A percentile compares a stretch with the other conserved stretches of the same genome.
Conservation (phyloP, 2,329 filamentous ascomycete species). For the Cladosporium sp. region DNA sequence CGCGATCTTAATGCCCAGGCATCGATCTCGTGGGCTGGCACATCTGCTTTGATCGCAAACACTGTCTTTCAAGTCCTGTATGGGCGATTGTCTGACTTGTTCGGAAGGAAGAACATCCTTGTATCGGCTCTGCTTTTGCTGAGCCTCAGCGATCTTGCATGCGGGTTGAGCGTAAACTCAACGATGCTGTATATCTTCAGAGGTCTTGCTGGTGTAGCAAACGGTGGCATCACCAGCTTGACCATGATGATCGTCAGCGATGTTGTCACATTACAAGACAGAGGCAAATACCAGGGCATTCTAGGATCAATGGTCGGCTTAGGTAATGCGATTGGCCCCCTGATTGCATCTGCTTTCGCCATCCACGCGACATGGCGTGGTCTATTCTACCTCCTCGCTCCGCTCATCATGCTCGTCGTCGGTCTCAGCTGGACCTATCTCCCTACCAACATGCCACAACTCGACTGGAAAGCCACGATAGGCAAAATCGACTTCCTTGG, state of each 20-base stretch:
- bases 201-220: slow-evolving; percentile 61
- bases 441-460: slow-evolving; percentile 52
- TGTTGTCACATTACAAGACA: slow-evolving; percentile 58
- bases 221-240: slow-evolving; percentile 60
- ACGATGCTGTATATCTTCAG: slow-evolving; percentile 63
- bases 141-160: slow-evolving; percentile 59
- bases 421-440: slow-evolving; percentile 52
- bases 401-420: slow-evolving; percentile 44
- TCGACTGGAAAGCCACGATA: slow-evolving; percentile 49
- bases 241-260: slow-evolving; percentile 64
- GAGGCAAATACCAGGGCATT: slow-evolving; percentile 55
- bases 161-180: slow-evolving; percentile 57
- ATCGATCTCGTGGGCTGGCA: slow-evolving; percentile 60
- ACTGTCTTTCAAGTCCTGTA: slow-evolving; percentile 67
- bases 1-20: slow-evolving; percentile 42
- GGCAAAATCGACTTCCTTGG: slow-evolving; percentile 62
- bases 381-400: slow-evolving; percentile 54
- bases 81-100: slow-evolving; percentile 45
- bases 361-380: slow-evolving; percentile 43
- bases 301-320: slow-evolving; percentile 47
- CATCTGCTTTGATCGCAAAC: slow-evolving; percentile 55
- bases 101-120: slow-evolving; percentile 57
- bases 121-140: slow-evolving; percentile 56
- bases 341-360: slow-evolving; percentile 50
- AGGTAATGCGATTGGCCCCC: slow-evolving; percentile 47